Conservation (phyloP, 306 rosid genomes). For the Acacia confusa region DNA sequence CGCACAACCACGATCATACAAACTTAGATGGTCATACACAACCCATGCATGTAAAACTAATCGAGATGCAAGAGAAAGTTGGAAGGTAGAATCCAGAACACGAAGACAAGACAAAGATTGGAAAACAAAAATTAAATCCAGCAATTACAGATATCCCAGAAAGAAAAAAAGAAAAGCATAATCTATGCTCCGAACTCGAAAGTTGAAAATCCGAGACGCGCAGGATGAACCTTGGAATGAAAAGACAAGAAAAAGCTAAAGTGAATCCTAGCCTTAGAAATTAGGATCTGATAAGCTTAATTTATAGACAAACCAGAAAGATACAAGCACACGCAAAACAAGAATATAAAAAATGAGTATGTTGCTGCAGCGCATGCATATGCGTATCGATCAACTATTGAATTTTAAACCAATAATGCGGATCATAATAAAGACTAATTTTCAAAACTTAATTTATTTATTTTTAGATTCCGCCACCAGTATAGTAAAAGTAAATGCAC, state of each 20-base stretch:
- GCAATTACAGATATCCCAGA: not conserved
- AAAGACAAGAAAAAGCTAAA: not conserved
- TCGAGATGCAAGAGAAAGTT: not conserved
- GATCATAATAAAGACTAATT: no score
- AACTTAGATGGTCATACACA: no score
- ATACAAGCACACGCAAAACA: constrained; percentile 31
- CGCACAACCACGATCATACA: no score
- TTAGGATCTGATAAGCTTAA: constrained; percentile 18
- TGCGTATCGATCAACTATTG: no score
- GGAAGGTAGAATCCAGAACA: constrained; percentile 30
- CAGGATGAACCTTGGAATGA: not conserved
- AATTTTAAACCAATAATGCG: no score
- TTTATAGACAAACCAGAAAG: constrained; percentile 38
- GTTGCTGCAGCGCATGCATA: no score
- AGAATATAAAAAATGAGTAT: not conserved
- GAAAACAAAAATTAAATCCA: constrained; percentile 12
- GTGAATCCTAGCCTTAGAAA: not conserved
- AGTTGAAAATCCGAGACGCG: not conserved
- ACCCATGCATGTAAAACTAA: no score
- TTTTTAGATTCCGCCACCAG: no score
- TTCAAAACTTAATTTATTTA: no score
- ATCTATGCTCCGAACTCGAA: constrained; percentile 3
- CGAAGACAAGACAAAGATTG: constrained; percentile 22
- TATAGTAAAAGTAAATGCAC: no score
- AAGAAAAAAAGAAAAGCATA: not conserved